Evolutionary conservation across 352 stramenopile genomes (phyloP).

Genomic region (Phytophthora pistaciae): DNA sequence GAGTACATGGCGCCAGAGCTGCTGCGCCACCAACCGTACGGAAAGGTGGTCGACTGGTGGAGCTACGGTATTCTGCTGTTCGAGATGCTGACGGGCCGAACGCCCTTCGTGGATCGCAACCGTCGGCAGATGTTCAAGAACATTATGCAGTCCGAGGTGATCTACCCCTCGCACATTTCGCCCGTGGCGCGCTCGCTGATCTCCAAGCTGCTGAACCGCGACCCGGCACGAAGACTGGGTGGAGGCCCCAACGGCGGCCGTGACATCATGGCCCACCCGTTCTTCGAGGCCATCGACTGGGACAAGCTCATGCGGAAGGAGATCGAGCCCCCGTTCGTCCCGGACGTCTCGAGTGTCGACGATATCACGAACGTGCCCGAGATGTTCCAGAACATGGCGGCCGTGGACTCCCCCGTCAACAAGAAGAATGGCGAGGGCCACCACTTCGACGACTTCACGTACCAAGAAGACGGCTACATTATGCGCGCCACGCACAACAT

Average conservation of each 20-base stretch:
- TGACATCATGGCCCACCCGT: constrained; percentile 91
- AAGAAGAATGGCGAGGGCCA: constrained; percentile 87
- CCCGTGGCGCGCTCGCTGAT: constrained; percentile 78
- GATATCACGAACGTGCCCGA: constrained; percentile 91
- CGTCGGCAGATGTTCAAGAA: constrained; percentile 93
- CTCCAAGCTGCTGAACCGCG: constrained; percentile 94
- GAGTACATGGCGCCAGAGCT: constrained; percentile 92
- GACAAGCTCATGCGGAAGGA: constrained; percentile 88
- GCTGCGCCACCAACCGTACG: constrained; percentile 86
- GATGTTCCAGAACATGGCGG: constrained; percentile 92
- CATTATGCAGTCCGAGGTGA: constrained; percentile 91
- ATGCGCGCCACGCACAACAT: constrained; percentile 40
- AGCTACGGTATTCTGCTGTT: constrained; percentile 91
- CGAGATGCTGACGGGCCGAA: constrained; percentile 90
- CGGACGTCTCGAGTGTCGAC: constrained; percentile 79
- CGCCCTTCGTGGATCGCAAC: constrained; percentile 90
- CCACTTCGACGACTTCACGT: constrained; percentile 92
- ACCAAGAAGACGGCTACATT: constrained; percentile 84
- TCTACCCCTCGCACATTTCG: constrained; percentile 90
- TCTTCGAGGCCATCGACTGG: constrained; percentile 89
- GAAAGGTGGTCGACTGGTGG: constrained; percentile 93
- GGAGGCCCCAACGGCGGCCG: constrained; percentile 81
- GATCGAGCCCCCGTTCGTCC: constrained; percentile 83
- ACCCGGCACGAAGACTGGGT: constrained; percentile 94
- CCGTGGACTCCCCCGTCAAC: constrained; percentile 88